A percentile compares a stretch with the other conserved stretches of the same genome.
Evolutionary conservation across 73 alveolate genomes (phyloP).

Genomic region (Paramecium sexaurelia): DNA sequence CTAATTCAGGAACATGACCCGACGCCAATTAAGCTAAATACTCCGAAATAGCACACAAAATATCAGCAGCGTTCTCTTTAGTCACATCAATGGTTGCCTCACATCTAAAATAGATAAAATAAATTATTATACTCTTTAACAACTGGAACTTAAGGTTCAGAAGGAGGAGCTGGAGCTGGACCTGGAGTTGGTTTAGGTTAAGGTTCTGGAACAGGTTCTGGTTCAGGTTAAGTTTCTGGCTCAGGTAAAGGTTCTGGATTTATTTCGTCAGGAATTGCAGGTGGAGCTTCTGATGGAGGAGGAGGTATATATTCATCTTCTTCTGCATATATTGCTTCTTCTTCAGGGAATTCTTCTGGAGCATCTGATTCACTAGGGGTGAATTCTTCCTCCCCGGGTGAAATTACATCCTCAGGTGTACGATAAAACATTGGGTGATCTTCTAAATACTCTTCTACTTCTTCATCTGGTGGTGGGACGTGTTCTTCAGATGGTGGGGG

Average conservation of each 20-base stretch:
- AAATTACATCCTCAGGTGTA: no score
- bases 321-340: background rate
- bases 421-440: no score
- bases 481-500: background rate
- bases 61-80: slow-evolving; percentile 57
- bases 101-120: background rate
- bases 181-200: background rate
- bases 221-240: background rate
- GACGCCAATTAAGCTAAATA: slow-evolving; percentile 51
- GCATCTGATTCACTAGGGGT: no score
- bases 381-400: background rate
- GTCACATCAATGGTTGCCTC: slow-evolving; percentile 53
- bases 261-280: background rate
- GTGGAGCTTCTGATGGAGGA: background rate
- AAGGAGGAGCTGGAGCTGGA: background rate
- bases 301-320: background rate
- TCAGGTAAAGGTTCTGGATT: background rate
- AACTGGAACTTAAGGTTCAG: slow-evolving; percentile 44
- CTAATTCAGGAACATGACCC: slow-evolving; percentile 48
- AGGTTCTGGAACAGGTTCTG: background rate
- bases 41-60: slow-evolving; percentile 38
- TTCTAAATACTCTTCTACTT: no score
- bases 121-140: background rate
- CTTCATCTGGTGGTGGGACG: background rate
- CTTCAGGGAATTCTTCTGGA: background rate